Evolutionary conservation across 306 rosid species (phyloP).

Genomic region (Lathyrus aphaca): DNA sequence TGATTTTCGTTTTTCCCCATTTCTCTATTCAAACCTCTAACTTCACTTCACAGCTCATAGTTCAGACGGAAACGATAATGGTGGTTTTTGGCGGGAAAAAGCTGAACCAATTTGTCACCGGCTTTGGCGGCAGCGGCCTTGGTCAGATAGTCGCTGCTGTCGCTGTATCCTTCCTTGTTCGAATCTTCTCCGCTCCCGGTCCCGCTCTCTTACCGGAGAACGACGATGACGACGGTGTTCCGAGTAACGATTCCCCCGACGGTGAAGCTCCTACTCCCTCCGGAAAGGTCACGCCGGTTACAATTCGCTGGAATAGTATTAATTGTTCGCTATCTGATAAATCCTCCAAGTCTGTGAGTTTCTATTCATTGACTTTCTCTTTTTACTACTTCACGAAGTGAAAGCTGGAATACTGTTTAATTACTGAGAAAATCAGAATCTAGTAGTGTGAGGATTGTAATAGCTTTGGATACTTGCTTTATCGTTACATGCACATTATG

Average conservation of each 20-base stretch:
- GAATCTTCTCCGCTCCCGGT: constrained; percentile 72
- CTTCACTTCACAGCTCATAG: constrained; percentile 5
- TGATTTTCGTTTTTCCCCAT: neutral
- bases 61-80: constrained; percentile 46
- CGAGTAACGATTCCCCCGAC: constrained; percentile 33
- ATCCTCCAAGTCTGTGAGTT: constrained; percentile 64
- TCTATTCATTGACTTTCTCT: constrained; percentile 7
- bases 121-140: constrained; percentile 66
- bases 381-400: neutral
- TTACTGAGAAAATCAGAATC: constrained; percentile 32
- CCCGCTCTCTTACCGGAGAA: constrained; percentile 62
- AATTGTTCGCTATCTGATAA: constrained; percentile 73
- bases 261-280: constrained; percentile 37
- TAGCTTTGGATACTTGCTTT: constrained; percentile 16
- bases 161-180: constrained; percentile 69
- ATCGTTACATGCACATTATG: constrained; percentile 15
- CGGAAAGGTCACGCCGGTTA: constrained; percentile 65
- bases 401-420: constrained; percentile 25
- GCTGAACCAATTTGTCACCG: constrained; percentile 54
- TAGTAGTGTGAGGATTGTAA: neutral
- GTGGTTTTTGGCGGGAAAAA: constrained; percentile 68
- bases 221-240: constrained; percentile 44
- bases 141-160: constrained; percentile 75
- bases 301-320: constrained; percentile 77
- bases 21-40: neutral